Conservation (phyloP, 345 rosid genomes). For the Mangifera indica region DNA sequence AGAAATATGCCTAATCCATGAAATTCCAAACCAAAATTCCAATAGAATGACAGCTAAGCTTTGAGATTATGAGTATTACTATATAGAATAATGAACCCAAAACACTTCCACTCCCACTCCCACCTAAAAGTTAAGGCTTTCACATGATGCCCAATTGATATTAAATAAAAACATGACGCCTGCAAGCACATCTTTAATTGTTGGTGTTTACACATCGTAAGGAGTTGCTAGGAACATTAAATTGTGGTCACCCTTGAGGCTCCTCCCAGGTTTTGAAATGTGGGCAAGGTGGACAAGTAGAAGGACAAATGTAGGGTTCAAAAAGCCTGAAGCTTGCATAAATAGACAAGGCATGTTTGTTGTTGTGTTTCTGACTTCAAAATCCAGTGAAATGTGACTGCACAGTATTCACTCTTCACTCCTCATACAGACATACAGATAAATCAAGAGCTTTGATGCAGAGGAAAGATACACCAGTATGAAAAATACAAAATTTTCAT, state of each 20-base stretch:
- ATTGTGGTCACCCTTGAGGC: neutral
- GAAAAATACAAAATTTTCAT: no score
- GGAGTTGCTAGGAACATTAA: neutral
- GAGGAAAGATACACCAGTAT: no score
- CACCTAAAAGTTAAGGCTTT: constrained; percentile 31
- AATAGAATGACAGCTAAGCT: constrained; percentile 53
- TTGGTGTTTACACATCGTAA: neutral
- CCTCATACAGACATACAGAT: no score
- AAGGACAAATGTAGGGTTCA: no score
- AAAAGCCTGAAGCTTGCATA: no score
- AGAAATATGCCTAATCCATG: constrained; percentile 40
- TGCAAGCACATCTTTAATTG: neutral
- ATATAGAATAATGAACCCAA: constrained; percentile 16
- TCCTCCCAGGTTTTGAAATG: no score
- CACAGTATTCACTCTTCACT: no score
- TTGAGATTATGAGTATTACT: constrained; percentile 11
- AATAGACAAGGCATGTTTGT: no score
- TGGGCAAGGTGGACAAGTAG: no score
- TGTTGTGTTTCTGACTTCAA: no score
- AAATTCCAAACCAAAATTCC: constrained; percentile 54
- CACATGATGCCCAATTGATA: neutral
- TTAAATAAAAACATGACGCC: neutral
- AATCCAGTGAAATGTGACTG: no score
- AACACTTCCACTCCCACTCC: constrained; percentile 15
- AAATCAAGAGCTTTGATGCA: no score